phyloP scores from a whole-genome alignment of 495 filamentous ascomycete genomes.

The Terfezia boudieri region DNA sequence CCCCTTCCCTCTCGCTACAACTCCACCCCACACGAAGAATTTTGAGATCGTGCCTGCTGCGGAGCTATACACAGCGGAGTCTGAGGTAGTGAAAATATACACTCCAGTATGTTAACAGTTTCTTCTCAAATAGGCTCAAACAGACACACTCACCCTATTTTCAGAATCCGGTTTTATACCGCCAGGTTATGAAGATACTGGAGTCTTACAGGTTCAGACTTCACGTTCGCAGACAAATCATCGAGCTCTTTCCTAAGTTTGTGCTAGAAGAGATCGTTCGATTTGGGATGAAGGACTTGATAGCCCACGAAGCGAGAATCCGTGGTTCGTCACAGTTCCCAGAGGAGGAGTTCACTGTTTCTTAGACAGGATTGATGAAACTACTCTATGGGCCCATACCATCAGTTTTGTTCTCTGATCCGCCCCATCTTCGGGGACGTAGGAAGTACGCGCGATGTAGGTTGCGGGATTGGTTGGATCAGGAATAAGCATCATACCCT shows the following conservation, averaged over 20 bases:
- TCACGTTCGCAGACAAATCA: constrained; percentile 59
- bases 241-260: constrained; percentile 80
- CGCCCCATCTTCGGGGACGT: too few species aligned
- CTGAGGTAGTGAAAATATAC: neutral
- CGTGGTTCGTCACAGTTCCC: neutral
- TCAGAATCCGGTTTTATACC: constrained; percentile 51
- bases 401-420: too few species aligned
- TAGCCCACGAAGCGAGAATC: neutral
- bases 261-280: constrained; percentile 59
- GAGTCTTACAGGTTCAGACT: constrained; percentile 80
- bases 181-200: constrained; percentile 60
- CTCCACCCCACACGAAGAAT: neutral
- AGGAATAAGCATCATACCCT: too few species aligned
- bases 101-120: too few species aligned
- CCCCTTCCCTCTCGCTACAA: neutral
- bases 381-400: too few species aligned
- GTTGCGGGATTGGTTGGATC: too few species aligned
- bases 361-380: too few species aligned
- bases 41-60: too few species aligned
- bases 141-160: constrained; percentile 46
- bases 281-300: neutral
- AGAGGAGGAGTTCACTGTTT: neutral
- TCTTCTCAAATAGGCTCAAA: constrained; percentile 31
- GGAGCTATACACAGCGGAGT: constrained; percentile 1
- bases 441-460: too few species aligned